Evolutionary conservation across 768 basidiomycete genomes (phyloP), one percentile per base, ranked within the genome.

Genomic region (Chiua virens): DNA sequence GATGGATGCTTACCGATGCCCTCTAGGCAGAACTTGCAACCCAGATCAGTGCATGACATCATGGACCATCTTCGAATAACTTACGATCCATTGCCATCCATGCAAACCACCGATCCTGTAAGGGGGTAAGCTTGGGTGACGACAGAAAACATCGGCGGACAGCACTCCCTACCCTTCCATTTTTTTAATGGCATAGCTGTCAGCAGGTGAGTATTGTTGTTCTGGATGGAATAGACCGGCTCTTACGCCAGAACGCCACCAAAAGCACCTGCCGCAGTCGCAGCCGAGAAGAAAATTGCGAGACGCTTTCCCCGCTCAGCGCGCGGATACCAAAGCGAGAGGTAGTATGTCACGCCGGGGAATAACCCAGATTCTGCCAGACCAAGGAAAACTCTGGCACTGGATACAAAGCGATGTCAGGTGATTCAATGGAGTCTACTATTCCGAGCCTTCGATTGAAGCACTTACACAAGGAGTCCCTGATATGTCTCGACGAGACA

Each of bases 201-300:
- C 23, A 25, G 25, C 10, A 30, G 18, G 27, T 32, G 11, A 42
- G 21, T n/a, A n/a, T n/a, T n/a, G 11, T 9, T 13, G 22, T 28
- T 8, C 37, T 15, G 18, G 13, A 14, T 13, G 5, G 25, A 17
- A 8, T 3, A 14, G 6, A 21, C 32, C 15, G 5, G 15, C 10
- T 48, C 75, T 53, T 60, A 79, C 35, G 78, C 78, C 22, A 57
- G 65, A 35, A 79, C 56, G 36, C 79, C 77, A 42, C 77, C 75
- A 62, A 67, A 79, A 53, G 66, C 62, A 38, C 71, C 80, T 22
- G 80, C 75, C 45, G 78, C 60, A 2, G 79, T 81, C 6, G 80
- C 80, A 42, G 79, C 79, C 9, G 76, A 76, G 67, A 81, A 81
- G 71, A 84, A 83, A 21, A 83, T 70, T 8, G 81, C 79, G 39